phyloP scores from a whole-genome alignment of 352 stramenopile genomes.

The Pythium scleroteichum region DNA sequence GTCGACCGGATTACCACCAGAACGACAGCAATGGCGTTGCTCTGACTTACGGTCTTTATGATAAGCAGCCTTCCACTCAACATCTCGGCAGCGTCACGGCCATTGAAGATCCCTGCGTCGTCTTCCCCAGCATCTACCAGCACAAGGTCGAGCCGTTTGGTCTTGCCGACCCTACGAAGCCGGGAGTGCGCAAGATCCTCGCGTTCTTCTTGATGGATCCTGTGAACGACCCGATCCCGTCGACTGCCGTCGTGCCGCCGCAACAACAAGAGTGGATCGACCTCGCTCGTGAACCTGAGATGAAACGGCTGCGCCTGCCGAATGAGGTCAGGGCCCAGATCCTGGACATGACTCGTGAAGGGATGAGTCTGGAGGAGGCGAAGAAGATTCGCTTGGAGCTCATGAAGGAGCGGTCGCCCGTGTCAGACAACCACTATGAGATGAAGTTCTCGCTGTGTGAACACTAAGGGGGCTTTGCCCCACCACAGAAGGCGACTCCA shows the following conservation, averaged over 20 bases:
- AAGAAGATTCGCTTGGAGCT: slow-evolving; percentile 1
- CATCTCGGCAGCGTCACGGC: slow-evolving; percentile 22
- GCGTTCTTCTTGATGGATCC: slow-evolving; percentile 38
- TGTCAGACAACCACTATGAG: slow-evolving; percentile 1
- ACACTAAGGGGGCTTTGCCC: slow-evolving; percentile 8
- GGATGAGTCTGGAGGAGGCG: slow-evolving; percentile 22
- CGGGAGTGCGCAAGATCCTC: slow-evolving; percentile 34
- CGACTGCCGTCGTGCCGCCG: slow-evolving; percentile 27
- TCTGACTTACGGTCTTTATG: slow-evolving; percentile 9
- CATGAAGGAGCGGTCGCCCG: slow-evolving; percentile 5
- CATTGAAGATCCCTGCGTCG: slow-evolving; percentile 24
- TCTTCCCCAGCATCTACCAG: slow-evolving; percentile 35
- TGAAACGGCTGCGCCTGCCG: background rate
- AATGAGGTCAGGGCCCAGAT: background rate
- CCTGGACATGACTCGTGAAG: background rate
- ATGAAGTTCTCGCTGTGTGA: slow-evolving; percentile 14
- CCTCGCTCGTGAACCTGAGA: background rate
- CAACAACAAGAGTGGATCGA: slow-evolving; percentile 34
- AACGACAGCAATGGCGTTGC: slow-evolving; percentile 14
- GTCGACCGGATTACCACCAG: slow-evolving; percentile 18
- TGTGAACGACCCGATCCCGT: slow-evolving; percentile 17
- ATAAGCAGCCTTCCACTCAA: slow-evolving; percentile 9
- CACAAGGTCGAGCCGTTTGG: slow-evolving; percentile 34
- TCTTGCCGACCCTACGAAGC: slow-evolving; percentile 24
- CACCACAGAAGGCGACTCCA: too few relatives aligned